Percentiles rank a stretch among this genome's conserved stretches.
These are phyloP conservation scores for Thalassiosira profunda DNA, from an alignment of 108 stramenopile species.

Conservation along the genomic window DNA sequence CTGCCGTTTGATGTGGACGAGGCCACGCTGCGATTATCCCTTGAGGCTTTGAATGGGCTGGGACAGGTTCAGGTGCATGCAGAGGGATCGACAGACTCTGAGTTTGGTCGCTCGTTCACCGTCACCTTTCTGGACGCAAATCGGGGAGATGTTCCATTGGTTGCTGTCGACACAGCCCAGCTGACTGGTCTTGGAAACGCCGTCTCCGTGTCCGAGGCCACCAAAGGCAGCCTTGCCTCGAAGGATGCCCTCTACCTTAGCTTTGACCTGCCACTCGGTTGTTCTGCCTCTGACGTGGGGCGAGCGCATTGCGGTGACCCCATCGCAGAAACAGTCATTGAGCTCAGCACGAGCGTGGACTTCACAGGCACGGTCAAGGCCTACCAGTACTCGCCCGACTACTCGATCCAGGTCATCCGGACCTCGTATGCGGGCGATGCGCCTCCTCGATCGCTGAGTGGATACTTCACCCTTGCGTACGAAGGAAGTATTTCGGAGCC, in stretches of 20 bases:
- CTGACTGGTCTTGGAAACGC: constrained; percentile 65
- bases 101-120: constrained; percentile 54
- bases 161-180: constrained; percentile 36
- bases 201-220: constrained; percentile 51
- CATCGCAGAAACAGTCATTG: constrained; percentile 29
- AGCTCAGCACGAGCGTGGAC: constrained; percentile 25
- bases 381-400: constrained; percentile 41
- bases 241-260: constrained; percentile 52
- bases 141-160: constrained; percentile 57
- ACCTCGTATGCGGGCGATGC: constrained; percentile 13
- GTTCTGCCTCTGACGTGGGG: constrained; percentile 56
- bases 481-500: constrained; percentile 49
- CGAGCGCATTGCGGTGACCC: constrained; percentile 59
- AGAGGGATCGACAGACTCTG: constrained; percentile 31
- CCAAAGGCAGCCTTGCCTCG: constrained; percentile 62
- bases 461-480: constrained; percentile 71
- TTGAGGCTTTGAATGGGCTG: constrained; percentile 56
- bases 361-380: constrained; percentile 27
- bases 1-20: constrained; percentile 57
- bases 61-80: constrained; percentile 50
- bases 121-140: constrained; percentile 67
- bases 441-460: constrained; percentile 33
- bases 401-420: constrained; percentile 46
- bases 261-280: constrained; percentile 60
- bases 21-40: constrained; percentile 38